Evolutionary conservation across 2,329 filamentous ascomycete species (phyloP).

Genomic region (Cyphellophora europaea): DNA sequence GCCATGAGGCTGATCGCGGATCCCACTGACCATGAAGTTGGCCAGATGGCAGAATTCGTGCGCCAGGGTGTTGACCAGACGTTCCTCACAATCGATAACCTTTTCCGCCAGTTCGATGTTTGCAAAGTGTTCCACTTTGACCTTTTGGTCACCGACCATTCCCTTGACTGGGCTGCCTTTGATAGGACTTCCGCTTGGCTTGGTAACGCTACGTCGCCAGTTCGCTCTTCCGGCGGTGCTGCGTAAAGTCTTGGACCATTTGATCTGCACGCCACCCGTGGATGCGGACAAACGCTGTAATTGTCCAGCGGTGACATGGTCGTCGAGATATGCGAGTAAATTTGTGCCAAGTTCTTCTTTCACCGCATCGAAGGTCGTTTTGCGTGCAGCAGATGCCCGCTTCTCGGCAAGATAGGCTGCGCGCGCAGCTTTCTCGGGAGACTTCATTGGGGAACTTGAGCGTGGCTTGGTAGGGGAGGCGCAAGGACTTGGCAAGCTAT

Average conservation of each 20-base stretch:
- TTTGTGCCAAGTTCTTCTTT: conserved; percentile 44
- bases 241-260: conserved; percentile 55
- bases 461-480: conserved; percentile 18
- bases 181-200: conserved; percentile 16
- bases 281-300: conserved; percentile 38
- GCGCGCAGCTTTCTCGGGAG: conserved; percentile 17
- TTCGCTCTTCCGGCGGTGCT: conserved; percentile 58
- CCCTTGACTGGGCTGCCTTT: conserved; percentile 11
- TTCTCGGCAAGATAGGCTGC: conserved; percentile 23
- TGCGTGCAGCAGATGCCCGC: conserved; percentile 25
- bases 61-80: conserved; percentile 81
- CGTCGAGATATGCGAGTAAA: conserved; percentile 49
- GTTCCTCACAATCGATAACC: conserved; percentile 67
- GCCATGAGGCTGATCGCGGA: conserved; percentile 72
- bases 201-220: conserved; percentile 55
- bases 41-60: conserved; percentile 95
- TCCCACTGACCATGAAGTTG: conserved; percentile 76
- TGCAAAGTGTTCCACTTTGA: conserved; percentile 49
- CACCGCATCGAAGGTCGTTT: conserved; percentile 43
- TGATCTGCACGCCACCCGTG: conserved; percentile 49
- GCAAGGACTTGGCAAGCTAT: conserved; percentile 19
- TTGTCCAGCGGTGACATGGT: conserved; percentile 38
- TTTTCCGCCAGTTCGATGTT: conserved; percentile 83
- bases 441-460: conserved; percentile 17
- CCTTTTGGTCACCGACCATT: conserved; percentile 5